phyloP scores from a whole-genome alignment of 2,329 filamentous ascomycete species.

The Paradendryphiella salina region DNA sequence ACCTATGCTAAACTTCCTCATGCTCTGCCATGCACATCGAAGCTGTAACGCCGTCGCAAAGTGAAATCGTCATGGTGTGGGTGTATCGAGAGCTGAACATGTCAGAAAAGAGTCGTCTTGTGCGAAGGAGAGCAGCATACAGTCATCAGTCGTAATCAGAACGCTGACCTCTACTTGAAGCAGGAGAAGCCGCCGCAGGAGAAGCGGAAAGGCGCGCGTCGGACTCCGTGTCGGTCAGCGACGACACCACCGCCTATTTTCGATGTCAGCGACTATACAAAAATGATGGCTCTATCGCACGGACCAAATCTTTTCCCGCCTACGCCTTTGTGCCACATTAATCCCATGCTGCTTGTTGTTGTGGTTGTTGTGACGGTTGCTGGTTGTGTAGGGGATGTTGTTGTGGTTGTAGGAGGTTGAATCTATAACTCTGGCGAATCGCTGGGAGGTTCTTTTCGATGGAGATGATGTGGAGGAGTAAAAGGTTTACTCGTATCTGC shows the following conservation, averaged over 20 bases:
- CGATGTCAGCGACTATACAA: slow-evolving; percentile 23
- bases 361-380: slow-evolving; percentile 5
- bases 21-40: neutral
- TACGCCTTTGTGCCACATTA: slow-evolving; percentile 54
- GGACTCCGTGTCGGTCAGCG: slow-evolving; percentile 57
- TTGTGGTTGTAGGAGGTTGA: too few species aligned
- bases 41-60: slow-evolving; percentile 22
- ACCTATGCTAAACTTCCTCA: slow-evolving; percentile 1
- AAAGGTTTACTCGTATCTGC: too few species aligned
- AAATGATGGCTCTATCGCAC: slow-evolving; percentile 32
- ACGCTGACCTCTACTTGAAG: slow-evolving; percentile 51
- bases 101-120: neutral
- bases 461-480: too few species aligned
- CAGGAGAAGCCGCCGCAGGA: slow-evolving; percentile 57
- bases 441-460: too few species aligned
- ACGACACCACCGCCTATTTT: slow-evolving; percentile 54
- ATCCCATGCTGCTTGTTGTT: slow-evolving; percentile 44
- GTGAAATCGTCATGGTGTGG: slow-evolving; percentile 1
- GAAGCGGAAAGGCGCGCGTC: slow-evolving; percentile 57
- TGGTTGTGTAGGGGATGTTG: too few species aligned
- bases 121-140: slow-evolving; percentile 10
- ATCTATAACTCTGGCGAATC: too few species aligned
- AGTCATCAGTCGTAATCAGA: slow-evolving; percentile 32
- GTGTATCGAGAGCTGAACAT: neutral
- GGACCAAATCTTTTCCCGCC: slow-evolving; percentile 46